A percentile compares a stretch with the other conserved stretches of the same genome.
phyloP scores from a whole-genome alignment of 768 basidiomycete genomes.

The Leucosporidium yakuticum region DNA sequence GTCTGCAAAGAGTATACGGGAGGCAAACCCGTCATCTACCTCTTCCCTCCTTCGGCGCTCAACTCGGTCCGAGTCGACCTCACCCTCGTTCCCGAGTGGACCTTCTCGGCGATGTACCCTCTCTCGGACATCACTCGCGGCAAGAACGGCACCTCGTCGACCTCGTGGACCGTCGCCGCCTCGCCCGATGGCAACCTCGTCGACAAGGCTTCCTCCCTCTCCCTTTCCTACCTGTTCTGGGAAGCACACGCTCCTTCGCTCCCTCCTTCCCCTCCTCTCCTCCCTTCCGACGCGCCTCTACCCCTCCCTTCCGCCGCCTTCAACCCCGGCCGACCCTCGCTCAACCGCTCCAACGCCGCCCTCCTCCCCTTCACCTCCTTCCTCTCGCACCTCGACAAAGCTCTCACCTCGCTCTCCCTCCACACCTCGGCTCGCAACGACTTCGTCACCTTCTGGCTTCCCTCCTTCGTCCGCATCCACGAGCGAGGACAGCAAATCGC shows the following conservation, averaged over 20 bases:
- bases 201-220: slow-evolving; percentile 39
- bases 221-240: slow-evolving; percentile 47
- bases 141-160: neutral
- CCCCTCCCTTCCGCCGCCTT: neutral
- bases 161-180: slow-evolving; percentile 43
- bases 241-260: slow-evolving; percentile 33
- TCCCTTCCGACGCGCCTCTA: neutral
- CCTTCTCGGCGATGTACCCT: slow-evolving; percentile 45
- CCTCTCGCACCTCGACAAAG: slow-evolving; percentile 45
- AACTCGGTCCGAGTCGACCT: slow-evolving; percentile 41
- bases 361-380: slow-evolving; percentile 42
- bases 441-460: slow-evolving; percentile 54
- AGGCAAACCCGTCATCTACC: slow-evolving; percentile 47
- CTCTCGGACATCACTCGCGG: neutral
- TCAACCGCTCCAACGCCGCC: slow-evolving; percentile 39
- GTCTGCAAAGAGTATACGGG: too few species aligned
- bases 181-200: slow-evolving; percentile 42
- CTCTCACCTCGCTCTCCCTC: slow-evolving; percentile 43
- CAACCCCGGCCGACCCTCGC: slow-evolving; percentile 11
- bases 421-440: slow-evolving; percentile 49
- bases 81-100: slow-evolving; percentile 43
- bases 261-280: neutral
- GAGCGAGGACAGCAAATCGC: slow-evolving; percentile 47
- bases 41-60: slow-evolving; percentile 41
- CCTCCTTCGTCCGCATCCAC: slow-evolving; percentile 38